Conservation (phyloP, 2,329 filamentous ascomycete species). For the Fusarium sp. region DNA sequence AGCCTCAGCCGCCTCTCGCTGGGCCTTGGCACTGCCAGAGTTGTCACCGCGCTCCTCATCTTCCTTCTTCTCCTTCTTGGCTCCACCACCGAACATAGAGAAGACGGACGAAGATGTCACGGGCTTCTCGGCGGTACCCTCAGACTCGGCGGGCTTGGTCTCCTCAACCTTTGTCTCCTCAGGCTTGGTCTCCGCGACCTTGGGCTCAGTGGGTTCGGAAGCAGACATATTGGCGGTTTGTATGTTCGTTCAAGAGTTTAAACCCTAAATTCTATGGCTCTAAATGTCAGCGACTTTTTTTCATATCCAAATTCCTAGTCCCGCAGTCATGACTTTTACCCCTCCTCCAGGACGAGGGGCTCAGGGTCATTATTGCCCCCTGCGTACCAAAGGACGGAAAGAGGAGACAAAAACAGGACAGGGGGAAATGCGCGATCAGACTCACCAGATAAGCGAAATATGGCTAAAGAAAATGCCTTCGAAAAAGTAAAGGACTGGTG, state of each 20-base stretch:
- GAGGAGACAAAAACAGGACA: background rate
- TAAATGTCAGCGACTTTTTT: conserved; percentile 40
- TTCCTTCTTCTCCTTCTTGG: conserved; percentile 96
- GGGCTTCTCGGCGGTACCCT: conserved; percentile 53
- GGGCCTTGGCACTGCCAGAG: conserved; percentile 88
- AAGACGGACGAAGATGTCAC: conserved; percentile 79
- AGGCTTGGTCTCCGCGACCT: conserved; percentile 64
- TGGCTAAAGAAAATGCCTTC: conserved; percentile 27
- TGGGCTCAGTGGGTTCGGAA: conserved; percentile 66
- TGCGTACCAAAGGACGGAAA: conserved; percentile 8
- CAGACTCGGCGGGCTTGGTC: conserved; percentile 45
- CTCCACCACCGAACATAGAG: conserved; percentile 98
- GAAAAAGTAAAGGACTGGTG: conserved; percentile 15
- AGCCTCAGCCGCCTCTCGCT: conserved; percentile 72
- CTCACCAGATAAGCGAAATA: conserved; percentile 42
- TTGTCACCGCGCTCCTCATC: conserved; percentile 84
- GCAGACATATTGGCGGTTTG: conserved; percentile 60
- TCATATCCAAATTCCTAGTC: conserved; percentile 22
- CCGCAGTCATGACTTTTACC: conserved; percentile 44
- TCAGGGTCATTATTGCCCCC: conserved; percentile 32
- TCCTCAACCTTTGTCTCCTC: conserved; percentile 51
- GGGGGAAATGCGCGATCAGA: background rate
- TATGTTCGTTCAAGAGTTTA: conserved; percentile 29
- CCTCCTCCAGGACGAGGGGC: conserved; percentile 39
- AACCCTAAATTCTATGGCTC: conserved; percentile 27